These are phyloP conservation scores for Fusarium redolens DNA, from an alignment of 2,329 filamentous ascomycete species.

Conservation along the genomic window DNA sequence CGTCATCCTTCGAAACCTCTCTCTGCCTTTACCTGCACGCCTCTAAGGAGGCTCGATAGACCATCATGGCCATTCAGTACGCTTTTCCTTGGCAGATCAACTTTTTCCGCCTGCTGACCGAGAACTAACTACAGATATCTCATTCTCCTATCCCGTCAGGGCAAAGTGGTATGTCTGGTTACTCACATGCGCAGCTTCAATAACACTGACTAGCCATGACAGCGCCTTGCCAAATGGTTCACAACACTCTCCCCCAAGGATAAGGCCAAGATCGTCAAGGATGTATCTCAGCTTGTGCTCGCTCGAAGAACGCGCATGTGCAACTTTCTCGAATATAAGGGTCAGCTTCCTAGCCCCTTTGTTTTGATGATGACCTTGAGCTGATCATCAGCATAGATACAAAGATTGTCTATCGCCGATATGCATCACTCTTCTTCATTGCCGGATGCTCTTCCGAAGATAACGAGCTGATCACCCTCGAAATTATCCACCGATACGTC, in stretches of 20 bases:
- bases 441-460: slow-evolving; percentile 96
- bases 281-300: slow-evolving; percentile 97
- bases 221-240: slow-evolving; percentile 99
- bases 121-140: slow-evolving; percentile 76
- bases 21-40: slow-evolving; percentile 31
- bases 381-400: slow-evolving; percentile 71
- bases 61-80: slow-evolving; percentile 60
- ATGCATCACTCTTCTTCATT: slow-evolving; percentile 99
- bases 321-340: slow-evolving; percentile 99
- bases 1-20: slow-evolving; percentile 35
- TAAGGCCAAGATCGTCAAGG: slow-evolving; percentile 99
- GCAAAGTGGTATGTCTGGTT: slow-evolving; percentile 88
- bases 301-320: slow-evolving; percentile 98
- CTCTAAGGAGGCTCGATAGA: slow-evolving; percentile 39
- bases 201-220: slow-evolving; percentile 43
- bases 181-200: slow-evolving; percentile 17
- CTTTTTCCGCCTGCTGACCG: slow-evolving; percentile 35
- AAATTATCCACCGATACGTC: slow-evolving; percentile 98
- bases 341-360: slow-evolving; percentile 58
- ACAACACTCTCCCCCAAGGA: slow-evolving; percentile 97
- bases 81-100: slow-evolving; percentile 34
- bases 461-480: slow-evolving; percentile 97
- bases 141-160: slow-evolving; percentile 96
- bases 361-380: slow-evolving; percentile 2
- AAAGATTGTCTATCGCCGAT: slow-evolving; percentile 98